Conservation (phyloP, 75 land plant genomes). For the Larix kaempferi region DNA sequence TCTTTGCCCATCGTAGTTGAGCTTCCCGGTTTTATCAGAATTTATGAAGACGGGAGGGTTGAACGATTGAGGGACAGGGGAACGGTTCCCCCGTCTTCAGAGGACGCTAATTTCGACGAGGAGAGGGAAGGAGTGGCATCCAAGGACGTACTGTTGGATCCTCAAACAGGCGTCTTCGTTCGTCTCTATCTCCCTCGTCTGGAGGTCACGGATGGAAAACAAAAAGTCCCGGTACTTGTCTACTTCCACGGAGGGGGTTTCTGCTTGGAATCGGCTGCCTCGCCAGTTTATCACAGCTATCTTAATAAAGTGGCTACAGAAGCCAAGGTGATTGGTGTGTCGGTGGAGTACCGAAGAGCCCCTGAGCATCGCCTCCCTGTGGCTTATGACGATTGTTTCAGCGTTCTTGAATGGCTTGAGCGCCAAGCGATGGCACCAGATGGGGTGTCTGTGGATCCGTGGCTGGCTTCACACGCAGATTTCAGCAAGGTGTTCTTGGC, state of each 20-base stretch:
- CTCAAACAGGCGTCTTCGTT: conserved; percentile 39
- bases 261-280: conserved; percentile 28
- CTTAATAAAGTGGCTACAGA: conserved; percentile 13
- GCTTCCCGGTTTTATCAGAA: no score
- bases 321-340: conserved; percentile 28
- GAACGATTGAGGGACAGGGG: no score
- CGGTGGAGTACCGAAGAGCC: conserved; percentile 26
- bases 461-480: not conserved
- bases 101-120: no score
- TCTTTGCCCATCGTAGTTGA: no score
- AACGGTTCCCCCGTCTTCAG: no score
- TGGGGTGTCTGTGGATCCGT: not conserved
- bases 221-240: conserved; percentile 45
- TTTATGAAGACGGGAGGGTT: no score
- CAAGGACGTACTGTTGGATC: conserved; percentile 46
- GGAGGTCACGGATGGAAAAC: not conserved
- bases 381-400: conserved; percentile 27
- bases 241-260: conserved; percentile 76
- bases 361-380: conserved; percentile 34
- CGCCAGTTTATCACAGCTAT: conserved; percentile 17
- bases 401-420: not conserved
- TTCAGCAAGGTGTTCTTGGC: not conserved
- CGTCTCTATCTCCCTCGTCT: conserved; percentile 50
- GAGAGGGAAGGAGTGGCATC: conserved; percentile 29
- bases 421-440: not conserved